These are phyloP conservation scores for Carpinus fangiana DNA, from an alignment of 306 rosid species.

Conservation along the genomic window DNA sequence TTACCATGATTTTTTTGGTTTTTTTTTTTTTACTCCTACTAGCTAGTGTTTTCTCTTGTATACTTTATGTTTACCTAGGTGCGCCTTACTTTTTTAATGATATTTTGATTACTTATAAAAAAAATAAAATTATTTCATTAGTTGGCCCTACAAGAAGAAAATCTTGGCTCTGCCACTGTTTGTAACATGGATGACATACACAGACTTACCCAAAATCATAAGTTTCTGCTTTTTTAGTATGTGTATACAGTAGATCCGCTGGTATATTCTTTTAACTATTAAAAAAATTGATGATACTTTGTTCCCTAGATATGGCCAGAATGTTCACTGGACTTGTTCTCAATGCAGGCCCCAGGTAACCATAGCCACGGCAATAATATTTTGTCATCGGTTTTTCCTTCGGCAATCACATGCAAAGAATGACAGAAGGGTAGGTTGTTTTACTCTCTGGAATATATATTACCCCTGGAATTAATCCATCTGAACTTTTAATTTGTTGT, in stretches of 20 bases:
- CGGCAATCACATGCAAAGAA: constrained; percentile 96
- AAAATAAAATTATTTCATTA: too few relatives aligned
- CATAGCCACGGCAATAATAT: constrained; percentile 93
- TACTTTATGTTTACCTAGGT: too few relatives aligned
- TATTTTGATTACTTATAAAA: too few relatives aligned
- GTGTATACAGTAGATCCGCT: not conserved
- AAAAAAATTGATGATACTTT: not conserved
- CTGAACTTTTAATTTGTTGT: constrained; percentile 5
- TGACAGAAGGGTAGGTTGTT: constrained; percentile 78
- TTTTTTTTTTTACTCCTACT: too few relatives aligned
- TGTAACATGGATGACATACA: too few relatives aligned
- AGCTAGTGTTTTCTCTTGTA: too few relatives aligned
- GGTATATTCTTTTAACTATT: not conserved
- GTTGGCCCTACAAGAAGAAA: too few relatives aligned
- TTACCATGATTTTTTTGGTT: too few relatives aligned
- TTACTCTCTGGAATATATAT: constrained; percentile 1
- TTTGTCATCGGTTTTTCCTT: constrained; percentile 95
- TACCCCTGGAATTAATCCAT: not conserved
- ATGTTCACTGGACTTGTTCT: constrained; percentile 12
- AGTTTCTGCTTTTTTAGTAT: not conserved
- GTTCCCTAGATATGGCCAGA: not conserved
- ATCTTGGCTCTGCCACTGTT: too few relatives aligned
- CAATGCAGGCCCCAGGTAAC: constrained; percentile 95
- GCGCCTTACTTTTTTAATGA: too few relatives aligned
- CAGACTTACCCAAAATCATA: not conserved